A percentile compares a stretch with the other conserved stretches of the same genome.
phyloP scores from a whole-genome alignment of 148 eudicot species.

The Polygonum maritimum region DNA sequence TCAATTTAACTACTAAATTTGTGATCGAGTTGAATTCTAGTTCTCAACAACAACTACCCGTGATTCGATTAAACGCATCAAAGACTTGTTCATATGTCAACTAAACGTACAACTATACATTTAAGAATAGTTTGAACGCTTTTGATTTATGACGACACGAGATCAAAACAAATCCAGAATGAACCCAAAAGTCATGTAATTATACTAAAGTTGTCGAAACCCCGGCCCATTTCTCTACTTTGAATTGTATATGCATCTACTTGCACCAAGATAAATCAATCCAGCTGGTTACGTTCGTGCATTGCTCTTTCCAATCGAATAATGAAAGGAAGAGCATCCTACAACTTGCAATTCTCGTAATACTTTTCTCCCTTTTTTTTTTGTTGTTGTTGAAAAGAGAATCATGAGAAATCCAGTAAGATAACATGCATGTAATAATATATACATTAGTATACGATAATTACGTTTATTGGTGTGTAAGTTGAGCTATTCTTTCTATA shows the following conservation, averaged over 20 bases:
- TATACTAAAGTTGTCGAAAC: not conserved
- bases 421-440: too few relatives aligned
- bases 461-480: too few relatives aligned
- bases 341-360: not conserved
- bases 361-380: not conserved
- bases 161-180: not conserved
- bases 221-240: not conserved
- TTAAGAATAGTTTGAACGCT: not conserved
- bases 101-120: not conserved
- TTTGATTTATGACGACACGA: not conserved
- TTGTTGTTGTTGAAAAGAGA: too few relatives aligned
- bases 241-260: not conserved
- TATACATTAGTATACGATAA: too few relatives aligned
- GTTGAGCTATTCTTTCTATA: too few relatives aligned
- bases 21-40: too few relatives aligned
- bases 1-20: too few relatives aligned
- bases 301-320: not conserved
- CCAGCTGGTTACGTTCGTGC: conserved; percentile 3
- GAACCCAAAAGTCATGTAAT: not conserved
- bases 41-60: too few relatives aligned
- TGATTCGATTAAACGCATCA: too few relatives aligned
- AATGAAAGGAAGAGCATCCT: not conserved
- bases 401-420: too few relatives aligned
- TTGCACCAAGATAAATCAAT: not conserved
- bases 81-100: not conserved